Conservation (phyloP, 352 stramenopile genomes). For the Aphanomyces astaci region DNA sequence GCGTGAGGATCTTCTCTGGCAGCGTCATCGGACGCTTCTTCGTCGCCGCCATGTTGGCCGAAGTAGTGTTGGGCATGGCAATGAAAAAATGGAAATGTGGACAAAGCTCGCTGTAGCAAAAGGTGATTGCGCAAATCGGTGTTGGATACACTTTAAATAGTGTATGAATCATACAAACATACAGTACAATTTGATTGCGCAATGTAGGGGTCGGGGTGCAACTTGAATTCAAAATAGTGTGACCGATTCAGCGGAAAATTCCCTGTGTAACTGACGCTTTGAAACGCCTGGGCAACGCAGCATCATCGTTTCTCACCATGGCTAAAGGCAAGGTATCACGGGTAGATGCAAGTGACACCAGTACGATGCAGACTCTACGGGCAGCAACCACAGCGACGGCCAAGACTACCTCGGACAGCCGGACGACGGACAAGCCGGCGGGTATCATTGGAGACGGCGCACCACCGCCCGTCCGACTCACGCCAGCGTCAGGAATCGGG, state of each 20-base stretch:
- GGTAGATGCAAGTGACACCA: background rate
- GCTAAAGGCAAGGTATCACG: background rate
- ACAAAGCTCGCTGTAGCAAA: background rate
- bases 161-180: background rate
- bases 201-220: background rate
- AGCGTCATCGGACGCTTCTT: slow-evolving; percentile 54
- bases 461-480: slow-evolving; percentile 5
- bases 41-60: background rate
- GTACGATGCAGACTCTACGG: slow-evolving; percentile 6
- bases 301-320: background rate
- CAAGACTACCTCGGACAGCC: background rate
- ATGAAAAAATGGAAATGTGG: background rate
- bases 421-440: too few relatives aligned
- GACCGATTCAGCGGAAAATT: background rate
- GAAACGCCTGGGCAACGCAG: background rate
- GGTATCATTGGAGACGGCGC: too few relatives aligned
- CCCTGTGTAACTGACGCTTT: background rate
- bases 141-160: background rate
- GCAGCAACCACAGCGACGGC: background rate
- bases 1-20: slow-evolving; percentile 73
- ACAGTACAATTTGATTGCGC: background rate
- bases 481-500: slow-evolving; percentile 44
- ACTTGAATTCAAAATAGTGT: too few relatives aligned
- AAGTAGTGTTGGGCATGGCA: background rate
- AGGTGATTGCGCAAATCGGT: background rate